These are phyloP conservation scores for Boletus huronensis DNA, from an alignment of 768 basidiomycete species.

Conservation along the genomic window DNA sequence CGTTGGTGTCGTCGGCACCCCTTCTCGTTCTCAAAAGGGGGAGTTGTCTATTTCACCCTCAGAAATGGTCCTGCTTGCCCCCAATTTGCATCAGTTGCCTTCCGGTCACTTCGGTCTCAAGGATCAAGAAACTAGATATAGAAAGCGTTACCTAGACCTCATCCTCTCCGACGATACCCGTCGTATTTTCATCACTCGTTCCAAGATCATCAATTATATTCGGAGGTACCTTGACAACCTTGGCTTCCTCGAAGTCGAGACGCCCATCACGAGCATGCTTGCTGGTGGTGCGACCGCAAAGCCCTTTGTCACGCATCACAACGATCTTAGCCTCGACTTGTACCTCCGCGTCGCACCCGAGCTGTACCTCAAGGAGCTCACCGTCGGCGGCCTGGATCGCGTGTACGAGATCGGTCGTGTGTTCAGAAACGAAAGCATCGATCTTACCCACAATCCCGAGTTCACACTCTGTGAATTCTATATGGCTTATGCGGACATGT, in stretches of 20 bases:
- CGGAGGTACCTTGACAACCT: constrained; percentile 84
- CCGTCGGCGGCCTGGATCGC: constrained; percentile 95
- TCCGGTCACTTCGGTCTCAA: constrained; percentile 91
- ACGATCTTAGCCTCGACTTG: constrained; percentile 93
- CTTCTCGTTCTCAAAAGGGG: constrained; percentile 91
- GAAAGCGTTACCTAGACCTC: constrained; percentile 98
- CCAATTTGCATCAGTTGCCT: constrained; percentile 94
- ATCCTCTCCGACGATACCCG: constrained; percentile 91
- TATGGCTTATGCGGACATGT: constrained; percentile 99
- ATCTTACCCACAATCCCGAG: constrained; percentile 98
- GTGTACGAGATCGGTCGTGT: constrained; percentile 99
- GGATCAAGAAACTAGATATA: constrained; percentile 95
- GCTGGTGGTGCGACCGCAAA: constrained; percentile 98
- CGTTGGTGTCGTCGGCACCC: constrained; percentile 86
- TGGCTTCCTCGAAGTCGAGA: constrained; percentile 98
- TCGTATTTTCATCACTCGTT: constrained; percentile 85
- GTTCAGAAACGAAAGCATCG: constrained; percentile 98
- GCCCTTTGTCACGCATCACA: constrained; percentile 98
- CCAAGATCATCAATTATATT: constrained; percentile 88
- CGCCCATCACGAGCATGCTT: constrained; percentile 94
- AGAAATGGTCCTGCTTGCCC: constrained; percentile 83
- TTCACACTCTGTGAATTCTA: constrained; percentile 99
- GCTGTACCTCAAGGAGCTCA: constrained; percentile 95
- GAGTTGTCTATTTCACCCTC: constrained; percentile 88
- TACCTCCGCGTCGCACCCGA: constrained; percentile 98